Conservation (phyloP, 768 basidiomycete species). For the Lentinula edodes region DNA sequence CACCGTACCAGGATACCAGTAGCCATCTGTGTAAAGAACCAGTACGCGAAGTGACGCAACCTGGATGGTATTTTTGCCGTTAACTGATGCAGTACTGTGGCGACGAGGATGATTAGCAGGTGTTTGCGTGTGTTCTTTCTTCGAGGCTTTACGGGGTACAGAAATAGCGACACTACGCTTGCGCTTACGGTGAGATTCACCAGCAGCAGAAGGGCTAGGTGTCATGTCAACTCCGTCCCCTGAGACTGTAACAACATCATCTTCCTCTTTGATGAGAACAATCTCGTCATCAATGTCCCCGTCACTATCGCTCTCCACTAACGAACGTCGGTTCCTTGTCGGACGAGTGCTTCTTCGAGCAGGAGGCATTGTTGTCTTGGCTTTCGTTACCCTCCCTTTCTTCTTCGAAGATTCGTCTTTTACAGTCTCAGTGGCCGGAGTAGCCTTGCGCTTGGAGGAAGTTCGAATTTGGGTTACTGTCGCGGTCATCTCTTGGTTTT, state of each 20-base stretch:
- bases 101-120: neutral
- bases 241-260: neutral
- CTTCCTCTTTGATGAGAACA: neutral
- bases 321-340: neutral
- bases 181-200: neutral
- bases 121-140: neutral
- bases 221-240: neutral
- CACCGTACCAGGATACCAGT: conserved; percentile 3
- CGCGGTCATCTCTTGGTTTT: neutral
- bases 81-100: neutral
- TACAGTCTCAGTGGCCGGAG: neutral
- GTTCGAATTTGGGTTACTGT: neutral
- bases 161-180: neutral
- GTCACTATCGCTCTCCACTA: neutral
- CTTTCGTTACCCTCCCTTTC: neutral
- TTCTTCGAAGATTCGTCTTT: neutral
- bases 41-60: neutral
- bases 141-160: neutral
- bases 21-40: neutral
- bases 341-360: neutral
- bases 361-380: neutral
- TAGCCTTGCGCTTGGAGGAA: neutral
- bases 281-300: neutral
- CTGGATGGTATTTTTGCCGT: neutral
- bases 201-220: neutral